Base-by-base conservation (phyloP, 208 protist genomes). In the Porcisia deanei region DNA sequence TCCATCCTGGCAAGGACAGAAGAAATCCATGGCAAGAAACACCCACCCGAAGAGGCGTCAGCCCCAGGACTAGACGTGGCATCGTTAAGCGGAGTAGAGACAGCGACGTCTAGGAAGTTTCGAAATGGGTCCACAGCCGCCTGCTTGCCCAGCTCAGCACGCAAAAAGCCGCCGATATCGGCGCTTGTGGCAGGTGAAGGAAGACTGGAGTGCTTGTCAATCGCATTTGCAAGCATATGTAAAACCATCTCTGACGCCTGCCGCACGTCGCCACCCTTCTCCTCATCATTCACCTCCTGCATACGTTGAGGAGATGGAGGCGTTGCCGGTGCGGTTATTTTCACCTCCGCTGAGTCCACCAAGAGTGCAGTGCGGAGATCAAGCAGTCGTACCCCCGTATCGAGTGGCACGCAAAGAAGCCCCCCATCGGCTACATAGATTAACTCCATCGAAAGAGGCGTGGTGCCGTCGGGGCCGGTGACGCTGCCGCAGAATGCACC, bases 311-410 rank as follows among this genome's bases (percentile, higher is more conserved):
- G 12, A 20, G 7, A 6, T 41, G 58, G 57, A 41, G 76, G 53
- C 10, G 34, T 30, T 55, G 65, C 1, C 16, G 77, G 71, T 6
- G 77, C 52, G 4, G 65, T 67, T 9, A 81, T 39, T 43, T 55
- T 55, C 54, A 81, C 25, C 77, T 76, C 77, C 20, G 77, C 43
- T 9, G 30, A 67, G 59, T 81, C 71, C 49, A 76, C 77, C 18
- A 30, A 69, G 37, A 81, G n/a, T 12, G 37, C 37, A 0, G 10
- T 12, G 0, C 45, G 47, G 7, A 81, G n/a, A 45, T 63, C 71
- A 10, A 7, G 30, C 14, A 77, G 6, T n/a, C 12, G 25, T 45
- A 49, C 53, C 22, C 55, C 57, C 18, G n/a, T 9, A 7, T 37
- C 59, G 14, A 81, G 55, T 7, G 1, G 45, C 2, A 73, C 14